These are phyloP conservation scores for Endocalyx cinctus DNA, from an alignment of 2,329 filamentous ascomycete genomes.

Conservation along the genomic window DNA sequence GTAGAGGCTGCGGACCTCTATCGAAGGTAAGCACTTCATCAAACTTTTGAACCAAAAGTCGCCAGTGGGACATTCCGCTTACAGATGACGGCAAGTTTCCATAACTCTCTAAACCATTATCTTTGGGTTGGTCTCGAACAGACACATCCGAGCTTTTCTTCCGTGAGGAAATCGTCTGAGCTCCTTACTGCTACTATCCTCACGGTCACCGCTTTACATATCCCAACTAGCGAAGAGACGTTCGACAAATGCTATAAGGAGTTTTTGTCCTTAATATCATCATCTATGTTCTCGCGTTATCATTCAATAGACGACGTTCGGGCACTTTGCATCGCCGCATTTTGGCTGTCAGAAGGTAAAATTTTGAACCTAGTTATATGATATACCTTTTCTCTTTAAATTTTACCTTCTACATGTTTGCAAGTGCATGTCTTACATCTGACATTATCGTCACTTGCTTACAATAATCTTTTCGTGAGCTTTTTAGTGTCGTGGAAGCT, in stretches of 20 bases:
- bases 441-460: too few species aligned
- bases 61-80: too few species aligned
- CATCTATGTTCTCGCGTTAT: conserved; percentile 53
- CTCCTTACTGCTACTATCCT: conserved; percentile 53
- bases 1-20: conserved; percentile 46
- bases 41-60: too few species aligned
- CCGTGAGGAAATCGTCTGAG: conserved; percentile 50
- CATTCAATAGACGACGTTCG: conserved; percentile 55
- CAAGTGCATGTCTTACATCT: too few species aligned
- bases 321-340: conserved; percentile 57
- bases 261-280: conserved; percentile 51
- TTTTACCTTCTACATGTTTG: too few species aligned
- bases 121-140: conserved; percentile 49
- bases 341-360: conserved; percentile 52
- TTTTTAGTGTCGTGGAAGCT: conserved; percentile 51
- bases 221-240: conserved; percentile 46
- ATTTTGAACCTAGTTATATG: background rate
- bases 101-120: conserved; percentile 44
- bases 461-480: too few species aligned
- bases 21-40: conserved; percentile 20
- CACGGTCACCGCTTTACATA: conserved; percentile 55
- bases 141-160: conserved; percentile 42
- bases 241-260: conserved; percentile 53
- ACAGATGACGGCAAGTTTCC: conserved; percentile 29
- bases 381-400: too few species aligned